These are phyloP conservation scores for Lomentospora prolificans DNA, from an alignment of 2,329 filamentous ascomycete genomes.

Conservation along the genomic window DNA sequence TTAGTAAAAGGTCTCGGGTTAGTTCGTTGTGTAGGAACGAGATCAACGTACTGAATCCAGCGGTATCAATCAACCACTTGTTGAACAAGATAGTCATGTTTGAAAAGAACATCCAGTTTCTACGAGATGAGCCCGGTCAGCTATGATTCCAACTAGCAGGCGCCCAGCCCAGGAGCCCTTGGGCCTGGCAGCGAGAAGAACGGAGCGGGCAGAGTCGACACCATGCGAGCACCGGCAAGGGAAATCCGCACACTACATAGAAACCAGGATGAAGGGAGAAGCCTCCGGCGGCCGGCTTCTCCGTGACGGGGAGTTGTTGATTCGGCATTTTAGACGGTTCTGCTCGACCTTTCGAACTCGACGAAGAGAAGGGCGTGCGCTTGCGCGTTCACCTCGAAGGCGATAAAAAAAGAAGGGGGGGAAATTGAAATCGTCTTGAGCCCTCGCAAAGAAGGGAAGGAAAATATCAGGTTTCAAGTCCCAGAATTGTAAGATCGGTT, in stretches of 20 bases:
- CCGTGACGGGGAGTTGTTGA: conserved; percentile 8
- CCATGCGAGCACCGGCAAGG: no score
- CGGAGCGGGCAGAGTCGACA: no score
- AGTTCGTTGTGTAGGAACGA: neutral
- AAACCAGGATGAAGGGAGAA: conserved; percentile 16
- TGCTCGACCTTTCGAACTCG: neutral
- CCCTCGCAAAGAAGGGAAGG: no score
- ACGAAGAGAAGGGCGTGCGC: neutral
- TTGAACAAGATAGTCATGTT: conserved; percentile 85
- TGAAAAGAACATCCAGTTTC: conserved; percentile 75
- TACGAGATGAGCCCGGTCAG: conserved; percentile 14
- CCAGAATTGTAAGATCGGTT: no score
- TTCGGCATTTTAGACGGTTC: conserved; percentile 3
- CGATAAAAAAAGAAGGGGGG: no score
- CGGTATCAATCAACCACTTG: conserved; percentile 74
- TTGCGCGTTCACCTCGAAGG: no score
- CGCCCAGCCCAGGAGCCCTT: no score
- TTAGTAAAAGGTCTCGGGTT: conserved; percentile 15
- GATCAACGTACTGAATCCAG: conserved; percentile 56
- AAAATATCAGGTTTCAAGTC: no score
- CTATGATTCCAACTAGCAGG: no score
- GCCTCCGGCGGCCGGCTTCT: conserved; percentile 15
- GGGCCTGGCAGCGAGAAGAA: no score
- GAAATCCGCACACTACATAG: conserved; percentile 19
- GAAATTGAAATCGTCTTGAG: no score